phyloP scores from a whole-genome alignment of 1,284 basidiomycete genomes.

The Malassezia pachydermatis region DNA sequence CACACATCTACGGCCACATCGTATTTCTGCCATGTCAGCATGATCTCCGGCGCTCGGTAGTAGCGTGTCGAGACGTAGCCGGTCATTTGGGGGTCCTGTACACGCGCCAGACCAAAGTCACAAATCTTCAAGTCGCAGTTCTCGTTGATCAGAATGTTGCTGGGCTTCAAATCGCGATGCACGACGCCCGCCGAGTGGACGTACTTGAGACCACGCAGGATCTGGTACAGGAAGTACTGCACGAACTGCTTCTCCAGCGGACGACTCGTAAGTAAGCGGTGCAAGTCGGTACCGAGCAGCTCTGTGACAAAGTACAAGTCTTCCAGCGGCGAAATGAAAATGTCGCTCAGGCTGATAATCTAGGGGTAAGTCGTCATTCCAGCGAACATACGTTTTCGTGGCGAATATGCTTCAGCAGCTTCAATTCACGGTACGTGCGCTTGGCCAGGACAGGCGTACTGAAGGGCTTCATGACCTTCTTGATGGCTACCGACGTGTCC shows the following conservation, averaged over 20 bases:
- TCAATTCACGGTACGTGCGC: constrained; percentile 94
- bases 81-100: constrained; percentile 97
- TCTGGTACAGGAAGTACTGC: constrained; percentile 98
- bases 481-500: constrained; percentile 85
- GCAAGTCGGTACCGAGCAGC: constrained; percentile 91
- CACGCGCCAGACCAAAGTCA: constrained; percentile 89
- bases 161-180: constrained; percentile 93
- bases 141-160: constrained; percentile 98
- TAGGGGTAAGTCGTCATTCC: constrained; percentile 50
- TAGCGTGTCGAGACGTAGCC: constrained; percentile 98
- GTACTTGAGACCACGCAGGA: constrained; percentile 94
- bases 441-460: constrained; percentile 96
- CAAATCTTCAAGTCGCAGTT: constrained; percentile 99
- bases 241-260: constrained; percentile 99
- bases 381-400: constrained; percentile 73
- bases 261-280: constrained; percentile 86
- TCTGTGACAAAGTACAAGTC: constrained; percentile 98
- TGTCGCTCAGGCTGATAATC: constrained; percentile 97
- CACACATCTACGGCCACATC: constrained; percentile 97
- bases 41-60: constrained; percentile 98
- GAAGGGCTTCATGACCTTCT: constrained; percentile 99
- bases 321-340: constrained; percentile 96
- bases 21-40: constrained; percentile 99
- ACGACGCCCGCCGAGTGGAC: constrained; percentile 98
- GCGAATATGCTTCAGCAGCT: constrained; percentile 94